phyloP scores from a whole-genome alignment of 2,329 filamentous ascomycete genomes.

The Cladosporium sp. region DNA sequence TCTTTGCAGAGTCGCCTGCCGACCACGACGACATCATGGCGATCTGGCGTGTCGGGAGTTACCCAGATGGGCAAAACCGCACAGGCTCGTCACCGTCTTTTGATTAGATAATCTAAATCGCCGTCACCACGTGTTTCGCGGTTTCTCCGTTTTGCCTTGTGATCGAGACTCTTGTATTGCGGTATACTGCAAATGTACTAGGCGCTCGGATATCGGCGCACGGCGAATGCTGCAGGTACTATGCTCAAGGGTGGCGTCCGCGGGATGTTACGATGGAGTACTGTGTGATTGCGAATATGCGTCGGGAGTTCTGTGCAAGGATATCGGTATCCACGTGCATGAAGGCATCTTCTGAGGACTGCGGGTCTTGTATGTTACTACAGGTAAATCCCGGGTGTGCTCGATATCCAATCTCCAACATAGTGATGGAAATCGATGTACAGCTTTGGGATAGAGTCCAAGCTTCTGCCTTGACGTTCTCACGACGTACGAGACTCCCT shows the following conservation, averaged over 20 bases:
- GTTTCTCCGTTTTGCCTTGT: background rate
- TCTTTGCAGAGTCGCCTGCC: background rate
- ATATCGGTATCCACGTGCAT: background rate
- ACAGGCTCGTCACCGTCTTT: background rate
- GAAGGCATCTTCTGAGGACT: background rate
- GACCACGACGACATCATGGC: background rate
- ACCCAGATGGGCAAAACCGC: background rate
- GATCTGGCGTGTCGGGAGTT: background rate
- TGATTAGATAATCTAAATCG: background rate
- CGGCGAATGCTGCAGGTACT: background rate
- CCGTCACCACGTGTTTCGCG: slow-evolving; percentile 7
- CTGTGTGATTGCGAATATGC: background rate
- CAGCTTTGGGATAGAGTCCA: background rate
- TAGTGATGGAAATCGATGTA: background rate
- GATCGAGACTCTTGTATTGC: background rate
- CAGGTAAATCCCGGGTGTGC: background rate
- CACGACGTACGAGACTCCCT: background rate
- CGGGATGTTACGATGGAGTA: background rate
- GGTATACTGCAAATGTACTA: background rate
- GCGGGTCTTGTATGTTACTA: background rate
- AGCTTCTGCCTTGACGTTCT: background rate
- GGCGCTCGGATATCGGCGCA: slow-evolving; percentile 12
- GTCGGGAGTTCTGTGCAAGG: background rate
- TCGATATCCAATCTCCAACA: background rate
- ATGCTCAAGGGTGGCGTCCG: background rate